Evolutionary conservation across 495 filamentous ascomycete species (phyloP).

Genomic region (Chaetomium tenue): DNA sequence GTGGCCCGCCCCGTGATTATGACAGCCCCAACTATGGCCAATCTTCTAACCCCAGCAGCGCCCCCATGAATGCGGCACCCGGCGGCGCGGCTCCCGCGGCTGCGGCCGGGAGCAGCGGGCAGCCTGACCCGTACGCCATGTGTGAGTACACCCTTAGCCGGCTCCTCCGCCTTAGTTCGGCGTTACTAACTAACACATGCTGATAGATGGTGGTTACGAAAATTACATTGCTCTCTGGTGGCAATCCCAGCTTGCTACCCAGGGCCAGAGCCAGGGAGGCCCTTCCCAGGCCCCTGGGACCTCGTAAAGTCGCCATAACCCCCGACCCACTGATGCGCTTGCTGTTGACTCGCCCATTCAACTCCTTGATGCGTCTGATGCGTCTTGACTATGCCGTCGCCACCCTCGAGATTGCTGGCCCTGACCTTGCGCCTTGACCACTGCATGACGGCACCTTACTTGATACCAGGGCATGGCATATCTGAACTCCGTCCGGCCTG

Average conservation of each 20-base stretch:
- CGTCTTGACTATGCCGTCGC: constrained; percentile 27
- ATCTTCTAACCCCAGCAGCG: constrained; percentile 32
- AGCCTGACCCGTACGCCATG: constrained; percentile 36
- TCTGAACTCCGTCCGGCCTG: constrained; percentile 15
- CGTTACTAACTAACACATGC: constrained; percentile 20
- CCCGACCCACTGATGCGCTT: constrained; percentile 30
- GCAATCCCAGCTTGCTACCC: constrained; percentile 34
- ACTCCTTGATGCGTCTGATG: constrained; percentile 30
- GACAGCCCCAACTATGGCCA: constrained; percentile 46
- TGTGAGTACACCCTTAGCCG: constrained; percentile 26
- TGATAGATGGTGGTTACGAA: constrained; percentile 38
- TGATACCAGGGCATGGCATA: constrained; percentile 26
- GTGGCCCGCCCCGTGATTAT: constrained; percentile 46
- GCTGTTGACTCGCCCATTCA: constrained; percentile 31
- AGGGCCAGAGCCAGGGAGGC: constrained; percentile 32
- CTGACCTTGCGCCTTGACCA: constrained; percentile 23
- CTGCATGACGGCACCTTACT: constrained; percentile 20
- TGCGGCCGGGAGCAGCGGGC: constrained; percentile 14
- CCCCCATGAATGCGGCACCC: constrained; percentile 25
- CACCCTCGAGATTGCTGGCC: constrained; percentile 13
- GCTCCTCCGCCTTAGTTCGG: neutral
- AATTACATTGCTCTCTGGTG: constrained; percentile 38
- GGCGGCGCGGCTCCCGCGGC: constrained; percentile 28
- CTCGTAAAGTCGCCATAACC: constrained; percentile 31
- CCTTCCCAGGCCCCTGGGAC: constrained; percentile 32